Conservation (phyloP, 2,329 filamentous ascomycete genomes). For the Sclerotinia sclerotiorum region DNA sequence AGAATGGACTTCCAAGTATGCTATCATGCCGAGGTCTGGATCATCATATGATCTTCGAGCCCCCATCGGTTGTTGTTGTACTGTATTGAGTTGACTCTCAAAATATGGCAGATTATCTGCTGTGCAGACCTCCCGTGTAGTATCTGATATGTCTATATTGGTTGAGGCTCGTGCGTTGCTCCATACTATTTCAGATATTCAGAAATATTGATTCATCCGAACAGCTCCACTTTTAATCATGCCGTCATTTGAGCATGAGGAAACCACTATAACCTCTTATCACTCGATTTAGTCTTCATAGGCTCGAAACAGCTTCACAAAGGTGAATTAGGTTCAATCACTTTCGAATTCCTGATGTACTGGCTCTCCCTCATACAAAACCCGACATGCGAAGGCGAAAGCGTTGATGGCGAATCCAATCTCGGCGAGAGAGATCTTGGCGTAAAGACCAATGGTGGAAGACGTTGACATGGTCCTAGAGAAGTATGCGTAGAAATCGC, state of each 20-base stretch:
- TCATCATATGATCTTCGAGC: too few relatives aligned
- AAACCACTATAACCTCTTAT: not conserved
- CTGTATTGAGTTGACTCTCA: too few relatives aligned
- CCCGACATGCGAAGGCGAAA: not conserved
- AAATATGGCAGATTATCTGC: too few relatives aligned
- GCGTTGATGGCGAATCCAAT: not conserved
- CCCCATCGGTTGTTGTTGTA: too few relatives aligned
- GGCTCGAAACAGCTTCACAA: not conserved
- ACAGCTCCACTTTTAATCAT: not conserved
- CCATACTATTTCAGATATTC: not conserved
- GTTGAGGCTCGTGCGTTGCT: not conserved
- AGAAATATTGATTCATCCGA: not conserved
- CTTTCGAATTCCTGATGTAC: not conserved
- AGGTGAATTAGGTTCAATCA: not conserved
- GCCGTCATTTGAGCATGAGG: not conserved
- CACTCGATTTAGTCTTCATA: too few relatives aligned
- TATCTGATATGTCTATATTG: not conserved
- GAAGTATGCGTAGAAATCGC: not conserved
- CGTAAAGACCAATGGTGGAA: not conserved
- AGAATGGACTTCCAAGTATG: too few relatives aligned
- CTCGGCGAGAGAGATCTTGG: not conserved
- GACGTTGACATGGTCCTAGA: not conserved
- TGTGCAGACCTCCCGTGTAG: not conserved
- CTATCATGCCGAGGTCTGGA: too few relatives aligned
- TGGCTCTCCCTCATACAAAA: constrained; percentile 5